Percentiles rank a stretch among this genome's conserved stretches.
phyloP scores from a whole-genome alignment of 78 protist species.

The Corallochytrium limacisporum region DNA sequence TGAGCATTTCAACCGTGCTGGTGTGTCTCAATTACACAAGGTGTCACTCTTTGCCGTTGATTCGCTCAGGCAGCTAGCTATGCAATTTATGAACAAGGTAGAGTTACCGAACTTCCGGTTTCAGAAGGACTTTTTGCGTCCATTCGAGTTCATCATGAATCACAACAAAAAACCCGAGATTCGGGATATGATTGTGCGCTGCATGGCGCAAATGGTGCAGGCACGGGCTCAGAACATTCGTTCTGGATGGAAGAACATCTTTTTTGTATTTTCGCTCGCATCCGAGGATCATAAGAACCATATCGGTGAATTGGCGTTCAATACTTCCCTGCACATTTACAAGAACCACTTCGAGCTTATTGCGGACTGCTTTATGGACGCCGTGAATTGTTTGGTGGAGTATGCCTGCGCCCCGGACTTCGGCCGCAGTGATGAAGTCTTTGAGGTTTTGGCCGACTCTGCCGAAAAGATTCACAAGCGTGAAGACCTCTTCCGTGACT shows the following conservation, averaged over 20 bases:
- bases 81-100: slow-evolving; percentile 74
- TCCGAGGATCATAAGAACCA: slow-evolving; percentile 21
- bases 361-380: slow-evolving; percentile 53
- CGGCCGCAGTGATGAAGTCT: too few relatives aligned
- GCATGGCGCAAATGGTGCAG: slow-evolving; percentile 26
- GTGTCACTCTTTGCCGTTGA: slow-evolving; percentile 82
- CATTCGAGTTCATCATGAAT: slow-evolving; percentile 69
- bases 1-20: slow-evolving; percentile 47
- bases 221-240: slow-evolving; percentile 41
- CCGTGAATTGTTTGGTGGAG: slow-evolving; percentile 61
- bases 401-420: slow-evolving; percentile 47
- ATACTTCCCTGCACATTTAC: slow-evolving; percentile 26
- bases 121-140: slow-evolving; percentile 87
- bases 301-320: slow-evolving; percentile 42
- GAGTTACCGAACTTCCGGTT: slow-evolving; percentile 78
- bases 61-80: slow-evolving; percentile 84
- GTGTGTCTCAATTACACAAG: too few relatives aligned
- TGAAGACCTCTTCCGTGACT: background rate
- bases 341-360: slow-evolving; percentile 31
- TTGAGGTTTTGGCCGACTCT: slow-evolving; percentile 2
- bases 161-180: slow-evolving; percentile 5
- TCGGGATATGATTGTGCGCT: slow-evolving; percentile 45
- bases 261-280: slow-evolving; percentile 39
- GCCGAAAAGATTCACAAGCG: background rate
- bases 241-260: slow-evolving; percentile 88